Evolutionary conservation across 2,329 filamentous ascomycete genomes (phyloP), one percentile per base, ranked within the genome.

Genomic region (Paecilomyces sp.): DNA sequence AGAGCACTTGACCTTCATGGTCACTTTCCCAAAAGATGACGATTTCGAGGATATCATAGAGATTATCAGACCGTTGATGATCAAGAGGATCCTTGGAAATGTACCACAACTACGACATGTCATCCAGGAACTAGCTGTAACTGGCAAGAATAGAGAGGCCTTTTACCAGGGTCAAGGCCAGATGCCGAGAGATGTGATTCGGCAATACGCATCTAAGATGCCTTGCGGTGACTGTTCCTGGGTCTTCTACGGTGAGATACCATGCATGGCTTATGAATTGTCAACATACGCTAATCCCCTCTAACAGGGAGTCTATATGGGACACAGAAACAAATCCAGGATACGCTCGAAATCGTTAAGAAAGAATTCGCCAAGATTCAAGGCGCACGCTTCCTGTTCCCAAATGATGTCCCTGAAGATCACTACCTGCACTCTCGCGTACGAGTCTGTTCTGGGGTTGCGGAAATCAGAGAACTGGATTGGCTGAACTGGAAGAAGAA

Each of bases 1-100:
- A 1, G 67, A 68, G 1, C 70, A 76, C 62, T 73, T 77, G 60
- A 70, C 74, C 1, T 79, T 75, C 68, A 70, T 72, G 67, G 67
- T 77, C 59, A 77, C 75, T 0, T 75, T 77, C 57, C 71, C 72
- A 30, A 68, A 65, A 50, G 74, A 75, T 25, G 68, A 70, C 13
- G 74, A 76, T 59, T 67, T 77, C 25, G 64, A 64, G 24, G 66
- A 67, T 8, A 70, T 74, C 18, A 70, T 76, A 55, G 75, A 76
- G 18, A 72, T 71, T 60, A 76, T 76, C 57, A 67, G 73, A 2
- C 71, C 72, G 1, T 66, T 71, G 7, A 68, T 68, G 4, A 60
- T 67, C 36, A 66, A 64, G 51, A 57, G 65, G 13, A 65, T 71
- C 22, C 59, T 71, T 12, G 68, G 67, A 30, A 71, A 71, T 55